Evolutionary conservation across 2,329 filamentous ascomycete species (phyloP).

Genomic region (Juglanconis sp.): DNA sequence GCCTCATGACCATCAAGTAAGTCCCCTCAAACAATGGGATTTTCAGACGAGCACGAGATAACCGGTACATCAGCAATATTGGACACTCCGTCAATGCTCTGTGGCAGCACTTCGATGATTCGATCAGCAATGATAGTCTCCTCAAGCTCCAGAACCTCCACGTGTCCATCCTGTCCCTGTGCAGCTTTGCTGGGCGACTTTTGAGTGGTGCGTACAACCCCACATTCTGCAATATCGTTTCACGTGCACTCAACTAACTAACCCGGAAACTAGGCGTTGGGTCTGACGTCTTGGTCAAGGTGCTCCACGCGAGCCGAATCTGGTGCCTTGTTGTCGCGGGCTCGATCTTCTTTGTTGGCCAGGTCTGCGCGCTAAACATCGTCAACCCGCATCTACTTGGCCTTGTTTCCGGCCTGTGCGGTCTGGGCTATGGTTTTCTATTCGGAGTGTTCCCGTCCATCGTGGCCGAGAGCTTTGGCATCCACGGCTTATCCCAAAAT

Average conservation of each 20-base stretch:
- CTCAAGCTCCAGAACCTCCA: conserved; percentile 82
- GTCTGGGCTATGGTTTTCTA: conserved; percentile 86
- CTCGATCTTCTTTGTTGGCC: conserved; percentile 73
- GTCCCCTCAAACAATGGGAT: conserved; percentile 29
- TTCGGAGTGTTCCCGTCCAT: conserved; percentile 94
- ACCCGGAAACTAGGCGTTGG: conserved; percentile 63
- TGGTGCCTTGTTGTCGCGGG: conserved; percentile 87
- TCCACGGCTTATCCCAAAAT: conserved; percentile 85
- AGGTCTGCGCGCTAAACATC: conserved; percentile 72
- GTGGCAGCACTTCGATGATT: conserved; percentile 81
- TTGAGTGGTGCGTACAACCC: conserved; percentile 58
- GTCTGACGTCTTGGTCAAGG: conserved; percentile 84
- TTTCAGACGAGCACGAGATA: background rate
- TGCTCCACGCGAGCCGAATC: conserved; percentile 73
- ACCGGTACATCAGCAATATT: conserved; percentile 67
- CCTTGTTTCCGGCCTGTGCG: conserved; percentile 77
- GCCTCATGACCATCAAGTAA: conserved; percentile 98
- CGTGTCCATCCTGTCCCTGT: conserved; percentile 88
- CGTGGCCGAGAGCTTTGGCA: conserved; percentile 85
- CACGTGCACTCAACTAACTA: conserved; percentile 4
- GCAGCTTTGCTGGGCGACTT: conserved; percentile 80
- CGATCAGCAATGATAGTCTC: conserved; percentile 70
- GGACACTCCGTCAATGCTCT: conserved; percentile 85
- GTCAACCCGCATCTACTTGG: conserved; percentile 74
- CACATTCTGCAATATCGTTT: background rate